A percentile compares a stretch with the other conserved stretches of the same genome.
Evolutionary conservation across 2,329 filamentous ascomycete species (phyloP).

Genomic region (Exophiala bonariae): DNA sequence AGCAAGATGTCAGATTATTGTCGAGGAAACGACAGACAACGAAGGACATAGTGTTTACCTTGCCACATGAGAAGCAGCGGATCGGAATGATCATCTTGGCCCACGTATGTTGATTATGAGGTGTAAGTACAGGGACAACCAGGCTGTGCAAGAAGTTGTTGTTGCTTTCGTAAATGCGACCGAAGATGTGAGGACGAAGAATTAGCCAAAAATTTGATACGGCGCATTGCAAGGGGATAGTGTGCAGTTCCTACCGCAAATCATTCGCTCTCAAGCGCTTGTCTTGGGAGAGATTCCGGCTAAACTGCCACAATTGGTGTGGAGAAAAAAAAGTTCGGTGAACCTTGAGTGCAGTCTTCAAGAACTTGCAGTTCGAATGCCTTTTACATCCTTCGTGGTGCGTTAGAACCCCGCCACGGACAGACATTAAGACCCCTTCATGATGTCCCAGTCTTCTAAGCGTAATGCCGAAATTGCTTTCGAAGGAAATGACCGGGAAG

Average conservation of each 20-base stretch:
- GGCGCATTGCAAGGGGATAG: too few species aligned
- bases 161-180: too few species aligned
- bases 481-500: conserved; percentile 5
- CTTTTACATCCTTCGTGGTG: too few species aligned
- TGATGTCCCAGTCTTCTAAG: conserved; percentile 20
- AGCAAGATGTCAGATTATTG: conserved; percentile 35
- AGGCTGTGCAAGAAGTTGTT: too few species aligned
- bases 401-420: background rate
- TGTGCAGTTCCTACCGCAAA: too few species aligned
- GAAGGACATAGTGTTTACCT: conserved; percentile 62
- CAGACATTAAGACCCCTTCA: background rate
- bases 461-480: conserved; percentile 22
- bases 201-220: too few species aligned
- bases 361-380: background rate
- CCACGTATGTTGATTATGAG: too few species aligned
- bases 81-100: conserved; percentile 94
- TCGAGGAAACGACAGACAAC: too few species aligned
- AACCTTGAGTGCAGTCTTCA: background rate
- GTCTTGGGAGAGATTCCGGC: background rate
- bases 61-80: conserved; percentile 98
- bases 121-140: too few species aligned
- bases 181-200: too few species aligned
- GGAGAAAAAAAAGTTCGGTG: background rate
- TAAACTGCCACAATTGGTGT: background rate
- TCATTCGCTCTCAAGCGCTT: too few species aligned